Conservation (phyloP, 1,284 basidiomycete species). For the Rhizoctonia solani region DNA sequence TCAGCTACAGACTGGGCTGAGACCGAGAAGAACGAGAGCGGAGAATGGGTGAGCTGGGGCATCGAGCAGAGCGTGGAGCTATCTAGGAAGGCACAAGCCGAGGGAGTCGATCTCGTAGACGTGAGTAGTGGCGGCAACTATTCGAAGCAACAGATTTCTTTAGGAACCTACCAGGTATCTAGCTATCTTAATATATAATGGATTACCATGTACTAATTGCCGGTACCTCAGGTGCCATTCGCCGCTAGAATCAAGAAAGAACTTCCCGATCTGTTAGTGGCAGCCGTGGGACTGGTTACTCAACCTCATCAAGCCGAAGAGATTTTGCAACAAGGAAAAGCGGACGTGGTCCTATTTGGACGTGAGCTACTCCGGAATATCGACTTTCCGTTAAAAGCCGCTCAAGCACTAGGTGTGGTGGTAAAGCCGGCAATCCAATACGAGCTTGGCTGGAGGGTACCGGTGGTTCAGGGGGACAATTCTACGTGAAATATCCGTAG, state of each 20-base stretch:
- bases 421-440: slow-evolving; percentile 68
- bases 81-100: slow-evolving; percentile 58
- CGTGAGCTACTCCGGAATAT: slow-evolving; percentile 65
- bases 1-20: slow-evolving; percentile 79
- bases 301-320: slow-evolving; percentile 66
- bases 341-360: slow-evolving; percentile 63
- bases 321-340: slow-evolving; percentile 58
- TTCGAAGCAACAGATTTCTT: slow-evolving; percentile 48
- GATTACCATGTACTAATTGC: background rate
- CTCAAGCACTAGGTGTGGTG: slow-evolving; percentile 57
- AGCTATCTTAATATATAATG: background rate
- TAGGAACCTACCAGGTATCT: slow-evolving; percentile 10
- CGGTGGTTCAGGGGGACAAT: too few species aligned
- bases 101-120: slow-evolving; percentile 75
- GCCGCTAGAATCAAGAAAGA: slow-evolving; percentile 70
- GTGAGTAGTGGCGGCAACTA: slow-evolving; percentile 70
- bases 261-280: slow-evolving; percentile 59
- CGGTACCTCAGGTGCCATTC: slow-evolving; percentile 73
- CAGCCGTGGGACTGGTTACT: slow-evolving; percentile 76
- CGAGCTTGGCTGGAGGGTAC: slow-evolving; percentile 62
- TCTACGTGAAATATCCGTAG: too few species aligned
- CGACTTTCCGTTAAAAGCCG: slow-evolving; percentile 52
- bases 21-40: slow-evolving; percentile 61
- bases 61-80: slow-evolving; percentile 72
- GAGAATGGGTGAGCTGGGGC: slow-evolving; percentile 71